Conservation (phyloP, 1,139 yeast genomes). For the Candida glucosophila region DNA sequence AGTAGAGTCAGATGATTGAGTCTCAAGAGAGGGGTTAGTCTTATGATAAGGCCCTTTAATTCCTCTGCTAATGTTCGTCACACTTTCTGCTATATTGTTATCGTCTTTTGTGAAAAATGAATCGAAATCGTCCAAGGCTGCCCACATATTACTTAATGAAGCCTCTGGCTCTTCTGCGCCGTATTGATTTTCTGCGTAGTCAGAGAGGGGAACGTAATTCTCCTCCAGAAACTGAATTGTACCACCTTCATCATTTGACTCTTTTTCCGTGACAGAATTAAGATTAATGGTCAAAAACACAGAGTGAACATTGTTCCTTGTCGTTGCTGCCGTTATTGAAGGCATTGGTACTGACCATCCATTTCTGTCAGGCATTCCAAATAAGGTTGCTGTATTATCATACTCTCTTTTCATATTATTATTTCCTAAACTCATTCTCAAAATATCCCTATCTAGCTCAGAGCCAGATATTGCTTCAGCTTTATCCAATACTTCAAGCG, state of each 20-base stretch:
- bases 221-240: slow-evolving; percentile 59
- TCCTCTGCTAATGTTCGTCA: slow-evolving; percentile 2
- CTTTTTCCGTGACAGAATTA: slow-evolving; percentile 19
- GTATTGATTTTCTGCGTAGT: slow-evolving; percentile 27
- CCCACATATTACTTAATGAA: slow-evolving; percentile 89
- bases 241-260: slow-evolving; percentile 22
- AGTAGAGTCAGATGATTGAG: slow-evolving; percentile 30
- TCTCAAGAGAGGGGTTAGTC: slow-evolving; percentile 45
- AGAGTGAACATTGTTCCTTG: slow-evolving; percentile 90
- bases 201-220: slow-evolving; percentile 41
- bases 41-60: slow-evolving; percentile 17
- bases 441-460: slow-evolving; percentile 80
- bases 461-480: slow-evolving; percentile 83
- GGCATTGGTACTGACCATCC: slow-evolving; percentile 99
- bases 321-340: slow-evolving; percentile 75
- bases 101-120: slow-evolving; percentile 78
- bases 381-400: slow-evolving; percentile 79
- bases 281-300: slow-evolving; percentile 79
- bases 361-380: slow-evolving; percentile 93
- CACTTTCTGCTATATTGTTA: slow-evolving; percentile 8
- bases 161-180: slow-evolving; percentile 59
- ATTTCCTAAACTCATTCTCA: slow-evolving; percentile 87
- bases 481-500: slow-evolving; percentile 83
- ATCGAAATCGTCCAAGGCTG: slow-evolving; percentile 90
- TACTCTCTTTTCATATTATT: slow-evolving; percentile 69